Conservation (phyloP, 2,329 filamentous ascomycete genomes). For the Colletotrichum camelliae region DNA sequence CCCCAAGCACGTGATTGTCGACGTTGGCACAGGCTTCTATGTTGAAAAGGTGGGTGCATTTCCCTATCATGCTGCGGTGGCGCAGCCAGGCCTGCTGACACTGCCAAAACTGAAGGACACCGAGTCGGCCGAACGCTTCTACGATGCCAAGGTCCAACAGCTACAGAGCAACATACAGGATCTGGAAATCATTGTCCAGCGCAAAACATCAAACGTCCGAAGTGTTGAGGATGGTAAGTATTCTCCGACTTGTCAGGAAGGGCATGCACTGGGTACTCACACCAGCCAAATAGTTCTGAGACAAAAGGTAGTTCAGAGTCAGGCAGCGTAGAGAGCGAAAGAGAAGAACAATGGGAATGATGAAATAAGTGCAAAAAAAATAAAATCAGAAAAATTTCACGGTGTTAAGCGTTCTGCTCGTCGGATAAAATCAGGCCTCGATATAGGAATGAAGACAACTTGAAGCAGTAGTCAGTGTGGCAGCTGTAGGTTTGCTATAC, state of each 20-base stretch:
- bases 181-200: conserved; percentile 61
- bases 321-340: background rate
- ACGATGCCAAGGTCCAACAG: conserved; percentile 61
- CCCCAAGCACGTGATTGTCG: conserved; percentile 81
- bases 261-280: background rate
- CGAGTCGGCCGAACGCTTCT: conserved; percentile 60
- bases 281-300: conserved; percentile 40
- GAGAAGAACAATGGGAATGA: background rate
- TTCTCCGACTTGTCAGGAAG: background rate
- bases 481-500: background rate
- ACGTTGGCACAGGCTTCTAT: conserved; percentile 93
- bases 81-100: background rate
- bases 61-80: conserved; percentile 8
- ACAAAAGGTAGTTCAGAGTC: conserved; percentile 46
- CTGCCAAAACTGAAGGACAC: conserved; percentile 27
- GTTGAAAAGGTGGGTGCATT: conserved; percentile 78
- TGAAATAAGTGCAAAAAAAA: background rate
- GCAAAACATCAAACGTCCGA: conserved; percentile 83
- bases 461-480: background rate
- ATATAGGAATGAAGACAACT: background rate
- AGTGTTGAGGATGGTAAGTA: conserved; percentile 83
- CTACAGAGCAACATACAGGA: conserved; percentile 59
- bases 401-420: background rate
- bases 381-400: background rate
- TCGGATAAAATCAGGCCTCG: background rate